Percentiles rank a stretch among this genome's conserved stretches.
phyloP scores from a whole-genome alignment of 257 asterid genomes.

The Ocimum tenuiflorum region DNA sequence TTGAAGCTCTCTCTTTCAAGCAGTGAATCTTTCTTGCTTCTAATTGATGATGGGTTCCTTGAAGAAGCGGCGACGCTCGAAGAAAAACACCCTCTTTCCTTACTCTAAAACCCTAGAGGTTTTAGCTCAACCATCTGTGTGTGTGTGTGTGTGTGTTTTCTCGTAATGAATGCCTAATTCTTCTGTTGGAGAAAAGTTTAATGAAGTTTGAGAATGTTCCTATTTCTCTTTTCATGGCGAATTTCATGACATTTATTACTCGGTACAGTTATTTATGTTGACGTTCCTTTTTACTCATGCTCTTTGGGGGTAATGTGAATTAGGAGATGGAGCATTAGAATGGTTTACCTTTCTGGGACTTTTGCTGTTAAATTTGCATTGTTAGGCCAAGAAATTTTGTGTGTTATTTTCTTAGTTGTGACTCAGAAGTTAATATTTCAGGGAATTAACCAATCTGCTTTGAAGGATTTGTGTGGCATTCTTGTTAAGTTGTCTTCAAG shows the following conservation, averaged over 20 bases:
- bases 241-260: neutral
- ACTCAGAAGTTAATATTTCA: conserved; percentile 26
- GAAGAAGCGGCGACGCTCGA: conserved; percentile 2
- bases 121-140: neutral
- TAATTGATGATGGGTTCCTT: conserved; percentile 11
- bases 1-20: neutral
- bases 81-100: conserved; percentile 9
- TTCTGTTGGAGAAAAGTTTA: neutral
- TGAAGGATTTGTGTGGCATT: conserved; percentile 50
- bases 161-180: neutral
- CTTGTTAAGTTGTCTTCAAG: conserved; percentile 40
- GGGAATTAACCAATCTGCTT: conserved; percentile 41
- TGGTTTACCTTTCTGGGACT: neutral
- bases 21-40: neutral
- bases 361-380: neutral
- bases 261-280: neutral
- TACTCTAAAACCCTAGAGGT: conserved; percentile 30
- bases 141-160: neutral
- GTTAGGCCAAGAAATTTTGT: conserved; percentile 5
- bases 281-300: neutral
- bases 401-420: neutral
- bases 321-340: neutral
- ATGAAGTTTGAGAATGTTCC: too few species aligned
- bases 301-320: neutral
- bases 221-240: too few species aligned